Evolutionary conservation across 805 yeast species (phyloP).

Genomic region (Metschnikowia picachoensis): DNA sequence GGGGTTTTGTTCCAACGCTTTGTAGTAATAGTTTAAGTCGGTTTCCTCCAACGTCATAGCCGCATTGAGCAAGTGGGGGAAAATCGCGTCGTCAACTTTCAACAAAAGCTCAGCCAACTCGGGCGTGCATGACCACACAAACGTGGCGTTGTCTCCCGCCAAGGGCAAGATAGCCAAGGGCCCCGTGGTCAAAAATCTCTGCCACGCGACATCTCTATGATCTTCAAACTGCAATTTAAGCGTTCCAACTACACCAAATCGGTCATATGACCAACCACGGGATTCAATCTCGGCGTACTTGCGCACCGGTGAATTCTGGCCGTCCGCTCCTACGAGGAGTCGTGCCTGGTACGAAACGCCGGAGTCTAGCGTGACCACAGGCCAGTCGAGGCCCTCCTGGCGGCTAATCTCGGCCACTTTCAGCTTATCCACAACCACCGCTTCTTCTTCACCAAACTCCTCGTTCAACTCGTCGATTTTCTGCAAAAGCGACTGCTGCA

Average conservation of each 20-base stretch:
- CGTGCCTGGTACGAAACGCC: conserved; percentile 67
- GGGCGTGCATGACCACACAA: conserved; percentile 91
- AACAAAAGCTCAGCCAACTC: conserved; percentile 63
- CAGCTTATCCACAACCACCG: conserved; percentile 52
- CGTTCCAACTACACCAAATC: conserved; percentile 92
- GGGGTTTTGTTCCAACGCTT: conserved; percentile 33
- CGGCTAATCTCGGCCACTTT: conserved; percentile 55
- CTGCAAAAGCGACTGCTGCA: conserved; percentile 69
- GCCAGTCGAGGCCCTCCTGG: conserved; percentile 56
- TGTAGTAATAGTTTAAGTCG: conserved; percentile 71
- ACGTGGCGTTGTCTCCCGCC: conserved; percentile 80
- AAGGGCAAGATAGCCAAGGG: conserved; percentile 90
- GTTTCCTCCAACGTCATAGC: conserved; percentile 75
- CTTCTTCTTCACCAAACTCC: conserved; percentile 16
- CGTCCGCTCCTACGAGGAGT: conserved; percentile 92
- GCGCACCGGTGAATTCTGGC: conserved; percentile 90
- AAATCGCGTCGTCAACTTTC: conserved; percentile 55
- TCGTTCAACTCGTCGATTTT: conserved; percentile 35
- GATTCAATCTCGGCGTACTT: conserved; percentile 75
- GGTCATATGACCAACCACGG: conserved; percentile 87
- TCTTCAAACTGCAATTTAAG: conserved; percentile 71
- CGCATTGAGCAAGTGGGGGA: conserved; percentile 75
- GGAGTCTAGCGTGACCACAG: conserved; percentile 60
- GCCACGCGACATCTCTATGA: conserved; percentile 79
- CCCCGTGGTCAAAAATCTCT: conserved; percentile 85